phyloP scores from a whole-genome alignment of 1,284 basidiomycete genomes.

The Austroboletus olivaceoglutinosus region DNA sequence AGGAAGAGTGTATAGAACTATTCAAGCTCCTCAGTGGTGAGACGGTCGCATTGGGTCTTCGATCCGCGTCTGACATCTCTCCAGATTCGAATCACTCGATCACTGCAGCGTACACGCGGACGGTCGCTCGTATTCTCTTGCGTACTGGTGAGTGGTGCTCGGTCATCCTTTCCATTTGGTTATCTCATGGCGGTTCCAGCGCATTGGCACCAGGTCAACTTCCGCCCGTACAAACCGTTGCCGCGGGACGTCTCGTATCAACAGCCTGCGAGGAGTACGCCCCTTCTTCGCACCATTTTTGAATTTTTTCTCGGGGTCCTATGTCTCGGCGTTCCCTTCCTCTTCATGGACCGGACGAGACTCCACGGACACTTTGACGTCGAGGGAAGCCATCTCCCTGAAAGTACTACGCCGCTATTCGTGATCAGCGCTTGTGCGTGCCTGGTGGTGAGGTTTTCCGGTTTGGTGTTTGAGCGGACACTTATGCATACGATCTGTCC shows the following conservation, averaged over 20 bases:
- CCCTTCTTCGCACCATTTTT: slow-evolving; percentile 48
- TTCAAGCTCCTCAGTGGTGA: slow-evolving; percentile 57
- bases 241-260: slow-evolving; percentile 47
- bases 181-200: slow-evolving; percentile 38
- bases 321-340: slow-evolving; percentile 71
- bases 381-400: slow-evolving; percentile 48
- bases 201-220: slow-evolving; percentile 70
- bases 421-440: slow-evolving; percentile 63
- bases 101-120: slow-evolving; percentile 59
- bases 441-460: slow-evolving; percentile 54
- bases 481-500: background rate
- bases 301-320: slow-evolving; percentile 60
- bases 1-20: slow-evolving; percentile 71
- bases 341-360: slow-evolving; percentile 56
- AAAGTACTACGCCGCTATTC: slow-evolving; percentile 55
- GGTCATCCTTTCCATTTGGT: background rate
- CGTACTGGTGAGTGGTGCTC: slow-evolving; percentile 53
- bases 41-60: slow-evolving; percentile 16
- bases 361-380: slow-evolving; percentile 49
- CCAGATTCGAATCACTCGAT: slow-evolving; percentile 36
- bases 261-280: slow-evolving; percentile 33
- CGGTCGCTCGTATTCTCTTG: slow-evolving; percentile 64
- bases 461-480: background rate
- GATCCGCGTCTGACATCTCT: slow-evolving; percentile 4
- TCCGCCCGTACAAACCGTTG: slow-evolving; percentile 60